Conservation (phyloP, 768 basidiomycete genomes). For the Termitomyces sp. region DNA sequence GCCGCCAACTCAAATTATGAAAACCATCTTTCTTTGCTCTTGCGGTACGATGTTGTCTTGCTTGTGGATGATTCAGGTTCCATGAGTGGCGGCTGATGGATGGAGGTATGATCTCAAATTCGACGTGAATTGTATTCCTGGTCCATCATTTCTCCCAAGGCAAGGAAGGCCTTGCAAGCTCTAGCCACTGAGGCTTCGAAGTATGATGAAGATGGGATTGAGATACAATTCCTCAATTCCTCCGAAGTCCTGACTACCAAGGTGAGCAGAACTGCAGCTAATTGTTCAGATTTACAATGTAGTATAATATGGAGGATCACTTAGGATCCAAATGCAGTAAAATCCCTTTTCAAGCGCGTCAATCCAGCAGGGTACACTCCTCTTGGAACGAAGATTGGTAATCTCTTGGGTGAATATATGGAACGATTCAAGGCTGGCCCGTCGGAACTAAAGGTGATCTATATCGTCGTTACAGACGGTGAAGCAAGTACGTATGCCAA, state of each 20-base stretch:
- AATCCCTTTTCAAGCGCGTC: not conserved
- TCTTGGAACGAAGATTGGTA: not conserved
- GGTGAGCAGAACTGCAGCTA: not conserved
- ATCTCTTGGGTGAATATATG: not conserved
- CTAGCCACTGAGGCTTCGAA: slow-evolving; percentile 36
- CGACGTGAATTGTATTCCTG: not conserved
- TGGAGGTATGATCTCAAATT: slow-evolving; percentile 26
- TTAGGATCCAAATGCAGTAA: not conserved
- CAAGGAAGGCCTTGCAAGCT: slow-evolving; percentile 32
- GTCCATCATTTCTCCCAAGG: slow-evolving; percentile 18
- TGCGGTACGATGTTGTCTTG: slow-evolving; percentile 43
- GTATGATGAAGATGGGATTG: slow-evolving; percentile 49
- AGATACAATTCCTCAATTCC: slow-evolving; percentile 51
- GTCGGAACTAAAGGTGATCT: not conserved
- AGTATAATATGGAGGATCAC: too few species aligned
- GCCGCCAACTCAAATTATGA: not conserved
- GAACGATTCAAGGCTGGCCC: not conserved
- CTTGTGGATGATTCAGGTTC: slow-evolving; percentile 52
- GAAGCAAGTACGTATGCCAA: not conserved
- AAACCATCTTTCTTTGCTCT: slow-evolving; percentile 14
- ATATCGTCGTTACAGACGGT: slow-evolving; percentile 1
- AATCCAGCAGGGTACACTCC: not conserved
- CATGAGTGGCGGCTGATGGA: slow-evolving; percentile 42
- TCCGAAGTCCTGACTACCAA: not conserved
- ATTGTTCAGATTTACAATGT: too few species aligned